phyloP scores from a whole-genome alignment of 192 early-diverging fungal genomes.

The Phlyctochytrium planicorne region DNA sequence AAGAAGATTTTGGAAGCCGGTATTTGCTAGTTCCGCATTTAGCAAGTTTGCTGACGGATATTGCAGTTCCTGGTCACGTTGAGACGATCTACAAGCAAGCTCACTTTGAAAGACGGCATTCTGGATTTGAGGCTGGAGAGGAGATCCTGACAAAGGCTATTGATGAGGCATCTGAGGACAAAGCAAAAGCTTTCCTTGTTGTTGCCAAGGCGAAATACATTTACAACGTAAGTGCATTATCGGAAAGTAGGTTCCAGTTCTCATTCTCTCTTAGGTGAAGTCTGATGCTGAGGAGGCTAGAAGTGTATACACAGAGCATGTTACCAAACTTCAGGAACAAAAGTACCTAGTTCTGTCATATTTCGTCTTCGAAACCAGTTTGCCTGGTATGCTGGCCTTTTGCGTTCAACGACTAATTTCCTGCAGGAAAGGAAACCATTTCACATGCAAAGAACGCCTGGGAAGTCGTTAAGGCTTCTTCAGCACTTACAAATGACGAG shows the following conservation, averaged over 20 bases:
- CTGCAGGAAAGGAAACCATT: slow-evolving; percentile 37
- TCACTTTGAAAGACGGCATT: slow-evolving; percentile 64
- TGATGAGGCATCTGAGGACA: slow-evolving; percentile 37
- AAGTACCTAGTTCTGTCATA: slow-evolving; percentile 60
- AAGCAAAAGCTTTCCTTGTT: slow-evolving; percentile 52
- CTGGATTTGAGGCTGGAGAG: slow-evolving; percentile 36
- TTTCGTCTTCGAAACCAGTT: slow-evolving; percentile 63
- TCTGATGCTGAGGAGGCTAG: slow-evolving; percentile 35
- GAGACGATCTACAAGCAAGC: slow-evolving; percentile 63
- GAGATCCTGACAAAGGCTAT: slow-evolving; percentile 45
- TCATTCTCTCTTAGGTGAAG: background rate
- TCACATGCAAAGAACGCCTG: slow-evolving; percentile 46
- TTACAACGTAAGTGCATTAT: slow-evolving; percentile 43
- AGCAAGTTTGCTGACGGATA: background rate
- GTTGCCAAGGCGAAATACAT: slow-evolving; percentile 52
- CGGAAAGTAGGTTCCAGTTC: background rate
- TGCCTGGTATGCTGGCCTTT: slow-evolving; percentile 41
- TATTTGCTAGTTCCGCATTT: slow-evolving; percentile 17
- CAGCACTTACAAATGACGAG: slow-evolving; percentile 48
- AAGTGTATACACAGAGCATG: slow-evolving; percentile 45
- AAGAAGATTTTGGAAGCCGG: slow-evolving; percentile 49
- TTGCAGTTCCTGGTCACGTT: slow-evolving; percentile 62
- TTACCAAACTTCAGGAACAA: slow-evolving; percentile 40
- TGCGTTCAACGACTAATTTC: slow-evolving; percentile 1
- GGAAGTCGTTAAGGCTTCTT: slow-evolving; percentile 43